These are phyloP conservation scores for Lentinula edodes DNA, from an alignment of 768 basidiomycete species.

Conservation along the genomic window DNA sequence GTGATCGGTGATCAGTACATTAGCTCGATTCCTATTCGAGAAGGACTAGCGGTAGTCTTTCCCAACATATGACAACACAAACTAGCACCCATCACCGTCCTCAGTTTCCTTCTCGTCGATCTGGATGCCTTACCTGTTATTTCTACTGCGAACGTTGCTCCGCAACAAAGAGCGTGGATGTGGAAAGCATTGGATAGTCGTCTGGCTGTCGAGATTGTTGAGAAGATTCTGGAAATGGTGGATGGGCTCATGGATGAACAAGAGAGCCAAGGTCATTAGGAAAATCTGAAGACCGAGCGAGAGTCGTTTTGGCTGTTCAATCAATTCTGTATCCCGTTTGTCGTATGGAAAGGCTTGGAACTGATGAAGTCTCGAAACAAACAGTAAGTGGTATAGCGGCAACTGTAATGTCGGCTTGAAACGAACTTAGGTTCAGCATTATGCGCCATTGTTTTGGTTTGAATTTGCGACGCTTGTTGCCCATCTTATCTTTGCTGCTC, in stretches of 20 bases:
- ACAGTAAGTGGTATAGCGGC: no score
- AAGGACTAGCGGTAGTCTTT: slow-evolving; percentile 38
- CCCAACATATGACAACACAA: slow-evolving; percentile 55
- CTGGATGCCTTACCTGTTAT: slow-evolving; percentile 33
- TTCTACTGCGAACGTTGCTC: slow-evolving; percentile 39
- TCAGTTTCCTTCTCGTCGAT: slow-evolving; percentile 46
- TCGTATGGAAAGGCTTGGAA: slow-evolving; percentile 43
- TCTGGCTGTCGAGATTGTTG: no score
- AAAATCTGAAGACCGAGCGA: slow-evolving; percentile 26
- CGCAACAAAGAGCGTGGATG: slow-evolving; percentile 51
- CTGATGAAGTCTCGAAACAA: background rate
- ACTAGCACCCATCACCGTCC: slow-evolving; percentile 32
- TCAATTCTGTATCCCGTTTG: slow-evolving; percentile 49
- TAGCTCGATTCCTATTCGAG: slow-evolving; percentile 29
- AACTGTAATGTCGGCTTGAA: no score
- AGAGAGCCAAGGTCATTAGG: slow-evolving; percentile 29
- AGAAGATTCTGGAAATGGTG: slow-evolving; percentile 28
- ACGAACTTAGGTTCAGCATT: no score
- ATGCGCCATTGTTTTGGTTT: no score
- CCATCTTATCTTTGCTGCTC: no score
- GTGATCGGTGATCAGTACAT: slow-evolving; percentile 46
- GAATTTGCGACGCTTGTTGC: no score
- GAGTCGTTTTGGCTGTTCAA: slow-evolving; percentile 32
- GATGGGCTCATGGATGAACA: slow-evolving; percentile 30
- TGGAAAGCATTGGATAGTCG: no score